A percentile compares a stretch with the other conserved stretches of the same genome.
phyloP scores from a whole-genome alignment of 768 basidiomycete species.

The Lactifluus piperatus region DNA sequence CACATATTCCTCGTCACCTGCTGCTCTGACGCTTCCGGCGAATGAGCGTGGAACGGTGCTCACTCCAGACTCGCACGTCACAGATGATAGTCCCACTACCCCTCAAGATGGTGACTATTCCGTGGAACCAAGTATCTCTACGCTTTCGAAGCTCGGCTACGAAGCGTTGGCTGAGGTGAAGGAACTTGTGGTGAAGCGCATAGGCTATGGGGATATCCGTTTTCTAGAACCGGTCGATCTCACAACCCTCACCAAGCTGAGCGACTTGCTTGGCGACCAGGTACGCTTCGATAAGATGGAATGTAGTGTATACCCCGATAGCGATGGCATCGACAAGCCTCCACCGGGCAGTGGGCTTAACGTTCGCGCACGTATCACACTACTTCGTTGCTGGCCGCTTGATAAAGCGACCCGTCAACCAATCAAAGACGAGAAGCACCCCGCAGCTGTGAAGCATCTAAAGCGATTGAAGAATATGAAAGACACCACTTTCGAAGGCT shows the following conservation, averaged over 20 bases:
- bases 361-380: slow-evolving; percentile 67
- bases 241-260: slow-evolving; percentile 71
- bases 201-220: slow-evolving; percentile 81
- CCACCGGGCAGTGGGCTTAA: slow-evolving; percentile 81
- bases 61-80: slow-evolving; percentile 8
- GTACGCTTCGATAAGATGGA: slow-evolving; percentile 88
- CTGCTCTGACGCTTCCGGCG: slow-evolving; percentile 23
- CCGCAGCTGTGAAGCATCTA: slow-evolving; percentile 59
- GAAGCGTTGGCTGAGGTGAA: slow-evolving; percentile 65
- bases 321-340: slow-evolving; percentile 78
- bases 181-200: slow-evolving; percentile 81
- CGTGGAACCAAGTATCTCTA: slow-evolving; percentile 69
- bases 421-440: slow-evolving; percentile 72
- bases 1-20: slow-evolving; percentile 9
- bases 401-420: slow-evolving; percentile 89
- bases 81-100: neutral
- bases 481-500: slow-evolving; percentile 77
- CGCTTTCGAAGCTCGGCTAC: slow-evolving; percentile 61
- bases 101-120: slow-evolving; percentile 83
- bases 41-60: slow-evolving; percentile 25
- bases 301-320: slow-evolving; percentile 89
- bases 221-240: slow-evolving; percentile 78
- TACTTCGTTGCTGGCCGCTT: slow-evolving; percentile 78
- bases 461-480: slow-evolving; percentile 79
- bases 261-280: slow-evolving; percentile 76